phyloP scores from a whole-genome alignment of 2,329 filamentous ascomycete genomes.

The Phyllosticta citrichinensis region DNA sequence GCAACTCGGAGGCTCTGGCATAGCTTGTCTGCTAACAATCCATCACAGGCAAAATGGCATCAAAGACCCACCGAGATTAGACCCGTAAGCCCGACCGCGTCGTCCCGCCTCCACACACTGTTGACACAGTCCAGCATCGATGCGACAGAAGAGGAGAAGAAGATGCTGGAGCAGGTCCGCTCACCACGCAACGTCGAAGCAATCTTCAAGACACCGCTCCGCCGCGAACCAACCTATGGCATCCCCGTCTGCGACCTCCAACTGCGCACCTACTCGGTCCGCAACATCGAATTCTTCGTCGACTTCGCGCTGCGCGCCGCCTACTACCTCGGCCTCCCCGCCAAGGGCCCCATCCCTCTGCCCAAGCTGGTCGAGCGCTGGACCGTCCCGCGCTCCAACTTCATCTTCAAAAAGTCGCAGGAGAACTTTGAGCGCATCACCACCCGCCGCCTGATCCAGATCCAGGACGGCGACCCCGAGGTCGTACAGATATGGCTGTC shows the following conservation, averaged over 20 bases:
- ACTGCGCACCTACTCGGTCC: slow-evolving; percentile 79
- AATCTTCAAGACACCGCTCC: slow-evolving; percentile 74
- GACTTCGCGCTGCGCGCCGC: slow-evolving; percentile 92
- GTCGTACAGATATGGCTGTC: slow-evolving; percentile 86
- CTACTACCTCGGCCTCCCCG: slow-evolving; percentile 83
- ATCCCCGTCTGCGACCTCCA: slow-evolving; percentile 86
- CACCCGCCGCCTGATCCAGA: slow-evolving; percentile 74
- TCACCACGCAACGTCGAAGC: slow-evolving; percentile 70
- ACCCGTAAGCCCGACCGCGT: slow-evolving; percentile 1
- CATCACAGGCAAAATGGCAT: slow-evolving; percentile 16
- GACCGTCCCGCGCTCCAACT: slow-evolving; percentile 82
- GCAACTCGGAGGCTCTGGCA: not conserved
- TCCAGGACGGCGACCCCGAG: slow-evolving; percentile 83
- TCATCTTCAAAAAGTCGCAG: slow-evolving; percentile 94
- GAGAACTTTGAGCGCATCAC: slow-evolving; percentile 97
- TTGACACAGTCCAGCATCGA: not conserved
- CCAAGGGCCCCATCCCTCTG: slow-evolving; percentile 74
- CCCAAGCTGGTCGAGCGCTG: slow-evolving; percentile 83
- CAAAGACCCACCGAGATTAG: slow-evolving; percentile 1
- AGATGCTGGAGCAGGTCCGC: slow-evolving; percentile 23
- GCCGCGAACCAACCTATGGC: slow-evolving; percentile 61
- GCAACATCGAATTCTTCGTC: slow-evolving; percentile 85
- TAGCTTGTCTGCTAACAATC: not conserved
- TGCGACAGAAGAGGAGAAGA: not conserved
- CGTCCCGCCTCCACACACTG: not conserved